Evolutionary conservation across 305 asterid genomes (phyloP).

Genomic region (Fraxinus dipetala): DNA sequence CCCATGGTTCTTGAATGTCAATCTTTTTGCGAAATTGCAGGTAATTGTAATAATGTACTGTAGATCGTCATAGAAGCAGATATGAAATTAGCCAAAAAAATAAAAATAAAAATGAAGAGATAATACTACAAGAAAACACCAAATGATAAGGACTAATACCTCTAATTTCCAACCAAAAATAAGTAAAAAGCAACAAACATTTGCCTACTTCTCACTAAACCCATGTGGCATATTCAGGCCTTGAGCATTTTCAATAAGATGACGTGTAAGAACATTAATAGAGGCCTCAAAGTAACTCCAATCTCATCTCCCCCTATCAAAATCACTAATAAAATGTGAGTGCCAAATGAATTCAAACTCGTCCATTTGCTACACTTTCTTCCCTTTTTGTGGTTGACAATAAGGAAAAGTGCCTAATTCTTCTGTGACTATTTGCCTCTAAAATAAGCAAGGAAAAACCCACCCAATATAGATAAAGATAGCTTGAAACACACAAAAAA

Average conservation of each 20-base stretch:
- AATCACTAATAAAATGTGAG: not conserved
- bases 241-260: conserved; percentile 22
- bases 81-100: not conserved
- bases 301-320: conserved; percentile 2
- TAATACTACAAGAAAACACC: conserved; percentile 24
- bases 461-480: conserved; percentile 14
- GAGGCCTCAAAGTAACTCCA: not conserved
- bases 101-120: not conserved
- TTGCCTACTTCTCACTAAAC: conserved; percentile 19
- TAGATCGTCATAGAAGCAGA: conserved; percentile 30
- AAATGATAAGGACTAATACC: conserved; percentile 28
- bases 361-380: conserved; percentile 21
- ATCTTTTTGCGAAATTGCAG: conserved; percentile 20
- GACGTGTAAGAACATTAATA: conserved; percentile 12
- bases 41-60: conserved; percentile 22
- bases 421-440: conserved; percentile 14
- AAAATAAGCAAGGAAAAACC: conserved; percentile 22
- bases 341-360: conserved; percentile 10
- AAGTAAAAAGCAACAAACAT: conserved; percentile 34
- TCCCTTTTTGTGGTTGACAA: conserved; percentile 12
- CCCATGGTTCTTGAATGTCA: conserved; percentile 45
- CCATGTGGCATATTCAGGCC: not conserved
- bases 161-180: conserved; percentile 32
- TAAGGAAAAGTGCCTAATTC: conserved; percentile 12
- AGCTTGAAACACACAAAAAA: conserved; percentile 4